Percentiles rank a stretch among this genome's conserved stretches.
phyloP scores from a whole-genome alignment of 768 basidiomycete genomes.

The Pleurotus giganteus region DNA sequence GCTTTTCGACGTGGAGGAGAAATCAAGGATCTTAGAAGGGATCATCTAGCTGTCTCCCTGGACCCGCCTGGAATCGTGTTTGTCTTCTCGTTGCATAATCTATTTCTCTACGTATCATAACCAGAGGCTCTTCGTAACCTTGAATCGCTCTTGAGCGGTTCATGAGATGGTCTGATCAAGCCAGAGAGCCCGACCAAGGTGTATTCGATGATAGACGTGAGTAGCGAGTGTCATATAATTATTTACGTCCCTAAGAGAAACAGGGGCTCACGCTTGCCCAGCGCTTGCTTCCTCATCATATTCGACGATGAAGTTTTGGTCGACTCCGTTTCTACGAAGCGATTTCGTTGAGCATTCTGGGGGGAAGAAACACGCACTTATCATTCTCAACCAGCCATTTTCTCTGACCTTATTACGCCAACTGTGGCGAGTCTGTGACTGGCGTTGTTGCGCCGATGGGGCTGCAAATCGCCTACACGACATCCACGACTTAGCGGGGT shows the following conservation, averaged over 20 bases:
- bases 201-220: too few species aligned
- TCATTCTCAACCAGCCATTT: conserved; percentile 92
- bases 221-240: too few species aligned
- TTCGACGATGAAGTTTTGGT: neutral
- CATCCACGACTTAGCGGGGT: conserved; percentile 17
- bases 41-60: conserved; percentile 2
- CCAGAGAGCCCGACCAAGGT: too few species aligned
- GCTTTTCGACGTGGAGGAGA: conserved; percentile 67
- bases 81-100: too few species aligned
- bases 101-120: too few species aligned
- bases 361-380: conserved; percentile 48
- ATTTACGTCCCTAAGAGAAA: too few species aligned
- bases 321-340: conserved; percentile 1
- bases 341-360: neutral
- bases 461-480: conserved; percentile 87
- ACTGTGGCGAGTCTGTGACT: conserved; percentile 52
- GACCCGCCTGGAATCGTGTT: too few species aligned
- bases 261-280: too few species aligned
- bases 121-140: too few species aligned
- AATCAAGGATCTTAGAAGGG: conserved; percentile 53
- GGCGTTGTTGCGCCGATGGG: conserved; percentile 81
- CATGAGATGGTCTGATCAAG: too few species aligned
- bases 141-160: too few species aligned
- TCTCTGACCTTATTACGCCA: conserved; percentile 55
- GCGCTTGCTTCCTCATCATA: conserved; percentile 3